Percentiles rank a stretch among this genome's conserved stretches.
Evolutionary conservation across 306 rosid species (phyloP).

Genomic region (Senna tora): DNA sequence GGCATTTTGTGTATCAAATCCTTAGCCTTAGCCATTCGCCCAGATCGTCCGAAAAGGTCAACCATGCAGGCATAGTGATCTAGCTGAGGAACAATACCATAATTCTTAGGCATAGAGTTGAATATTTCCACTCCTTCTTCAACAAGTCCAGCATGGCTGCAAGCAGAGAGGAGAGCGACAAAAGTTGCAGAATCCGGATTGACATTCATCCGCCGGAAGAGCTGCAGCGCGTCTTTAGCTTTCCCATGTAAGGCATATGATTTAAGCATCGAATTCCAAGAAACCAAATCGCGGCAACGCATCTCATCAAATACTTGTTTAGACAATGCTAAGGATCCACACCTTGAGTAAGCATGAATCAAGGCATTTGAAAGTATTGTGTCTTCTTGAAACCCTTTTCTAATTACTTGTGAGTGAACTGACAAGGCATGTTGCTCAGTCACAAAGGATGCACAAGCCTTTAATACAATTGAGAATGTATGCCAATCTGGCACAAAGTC

Average conservation of each 20-base stretch:
- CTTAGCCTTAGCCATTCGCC: conserved; percentile 67
- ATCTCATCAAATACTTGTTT: conserved; percentile 63
- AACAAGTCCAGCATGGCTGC: conserved; percentile 85
- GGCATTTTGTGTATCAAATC: conserved; percentile 73
- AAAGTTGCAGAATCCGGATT: conserved; percentile 78
- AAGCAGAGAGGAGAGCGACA: conserved; percentile 82
- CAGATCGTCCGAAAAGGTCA: conserved; percentile 87
- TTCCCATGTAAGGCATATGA: conserved; percentile 79
- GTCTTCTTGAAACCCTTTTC: conserved; percentile 65
- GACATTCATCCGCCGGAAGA: conserved; percentile 58
- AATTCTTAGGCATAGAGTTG: conserved; percentile 50
- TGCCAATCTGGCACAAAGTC: conserved; percentile 68
- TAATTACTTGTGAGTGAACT: conserved; percentile 71
- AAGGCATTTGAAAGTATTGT: conserved; percentile 72
- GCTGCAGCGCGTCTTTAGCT: conserved; percentile 68
- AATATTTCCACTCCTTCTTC: conserved; percentile 68
- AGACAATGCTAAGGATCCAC: conserved; percentile 73
- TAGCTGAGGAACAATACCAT: conserved; percentile 58
- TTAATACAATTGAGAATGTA: conserved; percentile 73
- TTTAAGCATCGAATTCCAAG: conserved; percentile 93
- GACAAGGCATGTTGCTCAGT: conserved; percentile 60
- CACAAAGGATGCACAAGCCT: conserved; percentile 78
- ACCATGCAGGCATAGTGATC: conserved; percentile 95
- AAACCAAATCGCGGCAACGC: conserved; percentile 60
- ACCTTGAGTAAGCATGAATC: conserved; percentile 85